Evolutionary conservation across 192 early-diverging fungal species (phyloP).

Genomic region (Neocallimastix lanati): DNA sequence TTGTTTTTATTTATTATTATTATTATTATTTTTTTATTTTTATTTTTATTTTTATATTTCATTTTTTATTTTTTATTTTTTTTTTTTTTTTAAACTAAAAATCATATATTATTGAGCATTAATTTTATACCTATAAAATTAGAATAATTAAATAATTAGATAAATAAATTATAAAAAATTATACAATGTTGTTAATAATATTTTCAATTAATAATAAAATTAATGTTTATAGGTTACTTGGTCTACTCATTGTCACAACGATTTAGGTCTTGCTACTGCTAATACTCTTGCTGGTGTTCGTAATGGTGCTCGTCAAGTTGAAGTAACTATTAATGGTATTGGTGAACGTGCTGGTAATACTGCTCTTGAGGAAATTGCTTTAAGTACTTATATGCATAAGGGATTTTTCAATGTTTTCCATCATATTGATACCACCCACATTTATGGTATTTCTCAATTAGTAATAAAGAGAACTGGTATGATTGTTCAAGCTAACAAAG

Average conservation of each 20-base stretch:
- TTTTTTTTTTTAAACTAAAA: too few species aligned
- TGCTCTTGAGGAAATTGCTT: slow-evolving; percentile 84
- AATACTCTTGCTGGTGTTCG: slow-evolving; percentile 79
- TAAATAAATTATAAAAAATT: too few species aligned
- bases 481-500: slow-evolving; percentile 94
- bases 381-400: slow-evolving; percentile 90
- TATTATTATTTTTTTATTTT: too few species aligned
- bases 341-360: slow-evolving; percentile 94
- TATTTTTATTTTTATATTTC: too few species aligned
- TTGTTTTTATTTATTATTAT: too few species aligned
- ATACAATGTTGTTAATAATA: too few species aligned
- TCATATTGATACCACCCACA: slow-evolving; percentile 72
- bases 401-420: slow-evolving; percentile 70
- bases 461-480: slow-evolving; percentile 80
- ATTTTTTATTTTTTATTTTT: too few species aligned
- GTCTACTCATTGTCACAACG: slow-evolving; percentile 97
- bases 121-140: too few species aligned
- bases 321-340: slow-evolving; percentile 94
- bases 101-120: too few species aligned
- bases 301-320: slow-evolving; percentile 88
- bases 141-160: too few species aligned
- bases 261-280: slow-evolving; percentile 88
- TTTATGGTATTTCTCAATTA: slow-evolving; percentile 74
- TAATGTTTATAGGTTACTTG: slow-evolving; percentile 35
- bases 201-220: too few species aligned